A percentile compares a stretch with the other conserved stretches of the same genome.
Evolutionary conservation across 805 yeast genomes (phyloP).

Genomic region (Komagataella populi): DNA sequence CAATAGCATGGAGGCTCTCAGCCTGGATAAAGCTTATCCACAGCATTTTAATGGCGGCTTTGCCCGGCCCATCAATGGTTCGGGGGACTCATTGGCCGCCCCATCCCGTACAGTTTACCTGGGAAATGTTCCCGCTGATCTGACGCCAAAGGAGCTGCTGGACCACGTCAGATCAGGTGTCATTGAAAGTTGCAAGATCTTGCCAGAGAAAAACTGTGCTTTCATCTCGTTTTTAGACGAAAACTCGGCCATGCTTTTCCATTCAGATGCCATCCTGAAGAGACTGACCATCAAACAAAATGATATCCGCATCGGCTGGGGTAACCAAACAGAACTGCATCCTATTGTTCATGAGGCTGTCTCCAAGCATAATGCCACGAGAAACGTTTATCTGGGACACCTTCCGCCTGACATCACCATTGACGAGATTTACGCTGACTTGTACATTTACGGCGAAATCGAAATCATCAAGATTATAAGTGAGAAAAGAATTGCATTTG

Average conservation of each 20-base stretch:
- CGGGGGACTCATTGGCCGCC: not conserved
- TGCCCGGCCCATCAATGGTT: not conserved
- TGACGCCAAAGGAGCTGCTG: conserved; percentile 68
- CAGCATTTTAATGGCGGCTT: not conserved
- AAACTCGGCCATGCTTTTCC: conserved; percentile 79
- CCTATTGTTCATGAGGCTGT: conserved; percentile 69
- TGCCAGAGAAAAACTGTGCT: conserved; percentile 84
- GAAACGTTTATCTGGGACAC: conserved; percentile 85
- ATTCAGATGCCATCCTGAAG: conserved; percentile 83
- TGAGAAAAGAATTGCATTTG: conserved; percentile 79
- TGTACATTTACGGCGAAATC: conserved; percentile 65
- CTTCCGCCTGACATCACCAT: conserved; percentile 50
- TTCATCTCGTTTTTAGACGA: conserved; percentile 83
- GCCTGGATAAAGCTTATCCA: not conserved
- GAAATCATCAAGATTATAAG: conserved; percentile 72
- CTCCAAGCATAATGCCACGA: conserved; percentile 77
- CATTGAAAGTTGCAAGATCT: conserved; percentile 62
- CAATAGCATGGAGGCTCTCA: not conserved
- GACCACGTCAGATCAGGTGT: conserved; percentile 89
- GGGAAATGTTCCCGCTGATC: conserved; percentile 76
- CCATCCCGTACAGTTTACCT: conserved; percentile 75
- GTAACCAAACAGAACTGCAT: conserved; percentile 61
- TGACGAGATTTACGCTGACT: conserved; percentile 51
- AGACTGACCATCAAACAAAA: conserved; percentile 68
- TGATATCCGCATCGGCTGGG: conserved; percentile 90